A percentile compares a stretch with the other conserved stretches of the same genome.
phyloP scores from a whole-genome alignment of 306 rosid genomes.

The Prunus armeniaca region DNA sequence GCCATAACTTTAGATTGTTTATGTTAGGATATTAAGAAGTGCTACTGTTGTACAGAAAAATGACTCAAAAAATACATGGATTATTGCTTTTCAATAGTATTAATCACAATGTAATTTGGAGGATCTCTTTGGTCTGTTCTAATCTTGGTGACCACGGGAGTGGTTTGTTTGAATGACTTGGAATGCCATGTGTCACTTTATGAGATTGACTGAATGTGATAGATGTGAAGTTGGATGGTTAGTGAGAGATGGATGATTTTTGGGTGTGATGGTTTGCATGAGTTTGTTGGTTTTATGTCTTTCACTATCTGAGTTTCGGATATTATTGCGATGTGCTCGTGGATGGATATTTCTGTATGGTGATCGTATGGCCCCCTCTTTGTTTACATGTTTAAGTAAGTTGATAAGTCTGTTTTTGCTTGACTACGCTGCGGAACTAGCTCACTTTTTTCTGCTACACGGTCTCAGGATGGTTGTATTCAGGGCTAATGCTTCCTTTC shows the following conservation, averaged over 20 bases:
- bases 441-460: not conserved
- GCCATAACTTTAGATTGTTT: slow-evolving; percentile 52
- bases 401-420: slow-evolving; percentile 18
- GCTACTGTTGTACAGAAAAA: slow-evolving; percentile 53
- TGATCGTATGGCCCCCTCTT: not conserved
- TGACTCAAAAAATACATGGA: slow-evolving; percentile 45
- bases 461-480: slow-evolving; percentile 31
- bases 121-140: slow-evolving; percentile 33
- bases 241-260: slow-evolving; percentile 27
- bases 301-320: slow-evolving; percentile 23
- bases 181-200: slow-evolving; percentile 35
- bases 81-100: slow-evolving; percentile 43
- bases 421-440: slow-evolving; percentile 20
- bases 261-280: slow-evolving; percentile 25
- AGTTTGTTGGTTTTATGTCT: slow-evolving; percentile 22
- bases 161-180: slow-evolving; percentile 46
- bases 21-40: slow-evolving; percentile 43
- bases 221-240: slow-evolving; percentile 24
- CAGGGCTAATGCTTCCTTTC: slow-evolving; percentile 13
- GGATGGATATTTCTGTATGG: slow-evolving; percentile 27
- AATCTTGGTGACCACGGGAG: slow-evolving; percentile 41
- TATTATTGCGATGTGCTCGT: slow-evolving; percentile 4
- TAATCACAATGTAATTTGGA: slow-evolving; percentile 53
- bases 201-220: slow-evolving; percentile 23
- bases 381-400: not conserved